These are phyloP conservation scores for Paratinospora sagittata DNA, from an alignment of 164 flowering plant species.

Conservation along the genomic window DNA sequence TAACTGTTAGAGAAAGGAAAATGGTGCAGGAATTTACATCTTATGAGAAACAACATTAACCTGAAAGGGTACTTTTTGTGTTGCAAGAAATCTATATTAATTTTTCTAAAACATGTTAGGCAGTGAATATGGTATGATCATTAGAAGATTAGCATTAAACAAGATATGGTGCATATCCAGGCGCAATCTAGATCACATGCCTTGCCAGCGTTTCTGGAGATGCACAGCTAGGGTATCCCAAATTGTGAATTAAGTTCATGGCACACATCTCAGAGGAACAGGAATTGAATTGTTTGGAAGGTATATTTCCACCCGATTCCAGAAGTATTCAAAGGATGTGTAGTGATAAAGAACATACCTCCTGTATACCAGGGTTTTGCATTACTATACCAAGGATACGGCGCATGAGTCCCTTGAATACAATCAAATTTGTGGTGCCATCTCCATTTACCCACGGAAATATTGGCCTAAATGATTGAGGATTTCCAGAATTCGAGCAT, in stretches of 20 bases:
- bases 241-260: too few species aligned
- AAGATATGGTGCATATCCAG: too few species aligned
- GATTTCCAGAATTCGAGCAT: constrained; percentile 15
- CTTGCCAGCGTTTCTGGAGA: too few species aligned
- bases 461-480: constrained; percentile 45
- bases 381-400: constrained; percentile 77
- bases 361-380: constrained; percentile 92
- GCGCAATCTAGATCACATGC: too few species aligned
- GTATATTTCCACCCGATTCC: not conserved
- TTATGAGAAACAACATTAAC: too few species aligned
- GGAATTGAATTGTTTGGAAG: not conserved
- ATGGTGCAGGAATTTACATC: too few species aligned
- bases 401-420: constrained; percentile 68
- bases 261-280: not conserved
- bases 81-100: too few species aligned
- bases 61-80: too few species aligned
- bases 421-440: constrained; percentile 56
- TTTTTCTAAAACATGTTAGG: too few species aligned
- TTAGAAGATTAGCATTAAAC: too few species aligned
- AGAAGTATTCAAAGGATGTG: not conserved
- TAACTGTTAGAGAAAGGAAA: not conserved
- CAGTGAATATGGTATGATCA: too few species aligned
- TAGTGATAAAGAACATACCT: constrained; percentile 42
- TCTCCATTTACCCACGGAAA: constrained; percentile 96
- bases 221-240: too few species aligned